Evolutionary conservation across 768 basidiomycete species (phyloP), one percentile per base, ranked within the genome.

Genomic region (Boletus edulis): DNA sequence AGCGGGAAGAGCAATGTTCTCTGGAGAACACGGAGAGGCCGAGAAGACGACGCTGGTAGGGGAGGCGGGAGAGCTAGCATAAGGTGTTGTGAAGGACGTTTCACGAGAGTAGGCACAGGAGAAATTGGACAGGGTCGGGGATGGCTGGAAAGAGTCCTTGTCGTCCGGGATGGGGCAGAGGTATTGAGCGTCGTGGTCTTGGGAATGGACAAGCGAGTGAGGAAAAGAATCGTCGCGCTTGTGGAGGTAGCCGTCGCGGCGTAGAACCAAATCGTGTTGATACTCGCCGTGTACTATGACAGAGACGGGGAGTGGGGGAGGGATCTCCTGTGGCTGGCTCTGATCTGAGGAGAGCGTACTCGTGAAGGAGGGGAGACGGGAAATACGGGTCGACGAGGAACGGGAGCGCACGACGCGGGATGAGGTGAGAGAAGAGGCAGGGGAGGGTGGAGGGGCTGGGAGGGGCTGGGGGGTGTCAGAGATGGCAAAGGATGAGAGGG

Each of bases 311-410:
- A 65, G 51, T 0, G 70, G 69, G 0, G 59, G 68, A 17, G 61
- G 52, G 2, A 64, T 42, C 20, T 70, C 68, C 37, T 61, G 66
- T 0, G 70, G 62, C 2, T 62, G 60, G 32, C 68, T 72, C 35
- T 72, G 70, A 15, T 72, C 70, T 0, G 68, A 70, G 3, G 70
- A 70, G 55, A 70, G 64, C 10, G 70, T 70, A 39, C 68, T 70
- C 0, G 68, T 72, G 57, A 70, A 72, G 0, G 68, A 70, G 17
- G 70, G 68, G 0, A 70, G 64, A 51, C 68, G 70, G 4, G 68
- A 70, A 2, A 70, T 70, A 43, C 67, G 54, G 18, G 54, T 66
- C 0, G 70, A 70, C 0, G 70, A 72, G 0, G 68, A 70, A 11
- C 68, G 68, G 0, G 70, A 72, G 9, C 68, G 66, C 46, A 70